Evolutionary conservation across 2,329 filamentous ascomycete species (phyloP), one percentile per base, ranked within the genome.

Genomic region (Fusarium xyrophilum): DNA sequence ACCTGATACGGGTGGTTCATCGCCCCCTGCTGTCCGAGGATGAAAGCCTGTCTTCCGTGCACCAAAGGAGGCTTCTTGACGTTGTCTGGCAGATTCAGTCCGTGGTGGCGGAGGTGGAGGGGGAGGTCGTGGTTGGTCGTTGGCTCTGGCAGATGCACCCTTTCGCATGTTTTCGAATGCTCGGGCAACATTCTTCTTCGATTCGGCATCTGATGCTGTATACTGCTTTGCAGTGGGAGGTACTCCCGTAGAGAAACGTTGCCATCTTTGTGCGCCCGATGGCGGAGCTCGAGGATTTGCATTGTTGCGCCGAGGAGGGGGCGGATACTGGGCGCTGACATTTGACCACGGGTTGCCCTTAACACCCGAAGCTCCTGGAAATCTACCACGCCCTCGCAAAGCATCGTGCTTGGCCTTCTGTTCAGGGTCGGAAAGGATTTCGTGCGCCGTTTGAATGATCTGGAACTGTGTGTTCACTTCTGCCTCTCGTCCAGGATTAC

Each of bases 401-500:
- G 82, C 80, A 74, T 88, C 86, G 65, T 88, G 87, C 56, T 85
- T 85, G 32, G 81, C 76, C 64, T 83, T 87, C 56, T 81, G 76
- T 5, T 80, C 78, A 2, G 84, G 80, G 60, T 87, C 85, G 28
- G 80, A 82, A 17, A 89, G 78, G 55, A 97, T 84, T 76, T 97
- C 93, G 75, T 96, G 90, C 25, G 93, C 93, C 7, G 91, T 88
- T 78, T 96, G 92, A 50, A 97, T 96, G 51, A 90, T 87, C 77
- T 96, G 92, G 75, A 97, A 97, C 75, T 92, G 91, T 33, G 90
- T 84, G 69, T 92, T 92, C 75, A 91, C 91, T 75, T 95, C 92
- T 60, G 87, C 81, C 79, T 97, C 93, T 74, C 87, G 88, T 53
- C 93, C 93, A 14, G 91, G 92, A 75, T 97, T 97, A 63, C 93